phyloP scores from a whole-genome alignment of 148 eudicot species.

The Cornus florida region DNA sequence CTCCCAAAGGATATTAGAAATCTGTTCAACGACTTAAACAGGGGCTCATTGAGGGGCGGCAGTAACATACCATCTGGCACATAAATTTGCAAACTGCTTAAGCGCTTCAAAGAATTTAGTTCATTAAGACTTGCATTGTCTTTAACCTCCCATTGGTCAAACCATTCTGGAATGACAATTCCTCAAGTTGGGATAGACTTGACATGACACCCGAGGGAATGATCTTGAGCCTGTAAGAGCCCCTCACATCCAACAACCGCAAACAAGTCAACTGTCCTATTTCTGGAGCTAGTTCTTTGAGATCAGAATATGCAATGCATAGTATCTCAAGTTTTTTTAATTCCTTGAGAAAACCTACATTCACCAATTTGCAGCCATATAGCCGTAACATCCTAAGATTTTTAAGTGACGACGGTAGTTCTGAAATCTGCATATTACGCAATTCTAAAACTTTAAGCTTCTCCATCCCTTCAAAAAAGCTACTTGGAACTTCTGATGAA shows the following conservation, averaged over 20 bases:
- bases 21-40: not conserved
- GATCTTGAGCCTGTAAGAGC: not conserved
- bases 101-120: not conserved
- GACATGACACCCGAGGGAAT: slow-evolving; percentile 11
- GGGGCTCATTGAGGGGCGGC: not conserved
- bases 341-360: not conserved
- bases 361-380: not conserved
- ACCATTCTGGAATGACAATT: not conserved
- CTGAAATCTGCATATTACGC: not conserved
- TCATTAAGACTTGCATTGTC: not conserved
- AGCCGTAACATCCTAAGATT: slow-evolving; percentile 4
- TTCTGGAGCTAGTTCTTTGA: not conserved
- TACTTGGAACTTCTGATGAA: not conserved
- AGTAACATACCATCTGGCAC: not conserved
- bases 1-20: not conserved
- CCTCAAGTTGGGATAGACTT: not conserved
- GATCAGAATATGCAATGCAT: not conserved
- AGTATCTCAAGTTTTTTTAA: slow-evolving; percentile 1
- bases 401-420: not conserved
- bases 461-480: not conserved
- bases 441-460: slow-evolving; percentile 3
- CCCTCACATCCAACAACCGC: not conserved
- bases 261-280: not conserved
- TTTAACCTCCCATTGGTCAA: not conserved
- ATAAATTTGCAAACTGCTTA: not conserved